Conservation (phyloP, 2,329 filamentous ascomycete genomes). For the Stachybotrys echinatus region DNA sequence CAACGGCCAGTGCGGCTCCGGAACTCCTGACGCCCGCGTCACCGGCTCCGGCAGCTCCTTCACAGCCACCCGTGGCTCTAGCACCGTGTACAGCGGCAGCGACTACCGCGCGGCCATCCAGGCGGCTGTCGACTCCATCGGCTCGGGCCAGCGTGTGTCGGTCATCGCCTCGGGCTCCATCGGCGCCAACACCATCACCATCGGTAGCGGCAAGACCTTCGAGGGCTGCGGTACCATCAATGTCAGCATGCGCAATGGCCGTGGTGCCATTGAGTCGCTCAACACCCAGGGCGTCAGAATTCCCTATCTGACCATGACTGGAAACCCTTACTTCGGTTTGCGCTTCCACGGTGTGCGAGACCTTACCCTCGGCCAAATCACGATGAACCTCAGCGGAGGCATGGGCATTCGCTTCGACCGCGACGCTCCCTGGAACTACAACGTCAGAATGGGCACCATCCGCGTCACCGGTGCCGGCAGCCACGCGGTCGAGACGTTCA, state of each 20-base stretch:
- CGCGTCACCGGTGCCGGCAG: background rate
- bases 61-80: background rate
- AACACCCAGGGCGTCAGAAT: background rate
- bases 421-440: background rate
- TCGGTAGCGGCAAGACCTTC: slow-evolving; percentile 1
- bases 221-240: slow-evolving; percentile 2
- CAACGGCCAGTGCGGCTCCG: slow-evolving; percentile 1
- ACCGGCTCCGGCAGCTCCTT: slow-evolving; percentile 3
- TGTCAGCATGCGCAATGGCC: background rate
- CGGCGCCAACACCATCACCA: slow-evolving; percentile 2
- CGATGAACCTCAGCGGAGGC: slow-evolving; percentile 1
- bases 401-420: slow-evolving; percentile 2
- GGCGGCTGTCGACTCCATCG: slow-evolving; percentile 1
- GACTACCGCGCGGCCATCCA: slow-evolving; percentile 2
- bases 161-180: slow-evolving; percentile 3
- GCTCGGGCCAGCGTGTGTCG: background rate
- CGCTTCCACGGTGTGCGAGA: background rate
- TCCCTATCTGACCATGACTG: slow-evolving; percentile 1
- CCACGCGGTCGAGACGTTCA: slow-evolving; percentile 1
- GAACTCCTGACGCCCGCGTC: slow-evolving; percentile 1
- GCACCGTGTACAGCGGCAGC: background rate
- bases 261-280: background rate
- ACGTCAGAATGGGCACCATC: background rate
- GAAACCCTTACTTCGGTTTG: slow-evolving; percentile 2
- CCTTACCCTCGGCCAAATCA: background rate